These are phyloP conservation scores for Phytophthora meadii DNA, from an alignment of 352 stramenopile species.

Conservation along the genomic window DNA sequence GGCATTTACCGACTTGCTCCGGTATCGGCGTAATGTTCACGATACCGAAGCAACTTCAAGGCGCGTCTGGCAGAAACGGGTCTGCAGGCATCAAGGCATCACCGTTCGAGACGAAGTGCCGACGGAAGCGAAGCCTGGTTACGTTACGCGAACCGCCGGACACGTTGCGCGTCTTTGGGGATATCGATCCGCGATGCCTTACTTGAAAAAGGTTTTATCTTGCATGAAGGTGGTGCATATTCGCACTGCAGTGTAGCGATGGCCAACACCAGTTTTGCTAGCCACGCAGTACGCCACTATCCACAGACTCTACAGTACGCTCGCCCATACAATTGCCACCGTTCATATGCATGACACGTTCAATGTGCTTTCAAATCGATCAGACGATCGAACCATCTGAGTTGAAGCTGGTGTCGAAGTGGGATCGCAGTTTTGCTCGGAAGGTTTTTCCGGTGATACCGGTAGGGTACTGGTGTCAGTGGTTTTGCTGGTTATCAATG, in stretches of 20 bases:
- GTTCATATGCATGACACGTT: too few relatives aligned
- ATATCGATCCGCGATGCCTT: too few relatives aligned
- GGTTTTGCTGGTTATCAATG: neutral
- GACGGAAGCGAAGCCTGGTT: neutral
- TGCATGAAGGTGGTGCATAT: too few relatives aligned
- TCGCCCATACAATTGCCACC: too few relatives aligned
- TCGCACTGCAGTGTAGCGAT: too few relatives aligned
- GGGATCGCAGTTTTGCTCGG: neutral
- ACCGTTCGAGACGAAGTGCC: too few relatives aligned
- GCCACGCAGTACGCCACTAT: slow-evolving; percentile 2
- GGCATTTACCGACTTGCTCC: slow-evolving; percentile 3
- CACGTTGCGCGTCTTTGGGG: slow-evolving; percentile 1
- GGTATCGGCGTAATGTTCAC: slow-evolving; percentile 25
- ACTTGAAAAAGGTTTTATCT: too few relatives aligned
- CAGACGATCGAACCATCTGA: slow-evolving; percentile 16
- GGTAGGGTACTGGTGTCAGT: slow-evolving; percentile 7
- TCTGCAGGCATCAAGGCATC: neutral
- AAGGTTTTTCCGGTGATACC: neutral
- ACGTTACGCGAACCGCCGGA: slow-evolving; percentile 9
- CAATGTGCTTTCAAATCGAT: neutral
- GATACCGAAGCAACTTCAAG: slow-evolving; percentile 17
- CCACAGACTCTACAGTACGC: slow-evolving; percentile 6
- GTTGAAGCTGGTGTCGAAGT: slow-evolving; percentile 28
- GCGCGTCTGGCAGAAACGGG: slow-evolving; percentile 10
- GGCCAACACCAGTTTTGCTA: neutral